phyloP scores from a whole-genome alignment of 352 stramenopile species.

The Phytophthora melonis region DNA sequence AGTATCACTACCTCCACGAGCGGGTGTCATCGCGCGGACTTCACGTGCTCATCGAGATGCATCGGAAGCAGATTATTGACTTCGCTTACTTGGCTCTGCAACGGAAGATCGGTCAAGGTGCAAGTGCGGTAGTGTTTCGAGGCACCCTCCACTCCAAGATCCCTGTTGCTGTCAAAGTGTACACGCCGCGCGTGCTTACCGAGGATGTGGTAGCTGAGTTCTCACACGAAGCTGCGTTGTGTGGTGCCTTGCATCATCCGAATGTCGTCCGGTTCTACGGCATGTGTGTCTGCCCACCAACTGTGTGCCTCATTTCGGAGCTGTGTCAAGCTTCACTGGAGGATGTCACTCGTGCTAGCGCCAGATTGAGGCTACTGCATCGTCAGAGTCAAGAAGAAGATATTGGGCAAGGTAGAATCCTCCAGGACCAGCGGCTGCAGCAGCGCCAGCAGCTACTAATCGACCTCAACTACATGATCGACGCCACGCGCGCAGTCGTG shows the following conservation, averaged over 20 bases:
- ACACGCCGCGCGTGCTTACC: constrained; percentile 62
- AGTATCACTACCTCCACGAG: constrained; percentile 59
- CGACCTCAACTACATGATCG: constrained; percentile 74
- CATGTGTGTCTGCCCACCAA: constrained; percentile 83
- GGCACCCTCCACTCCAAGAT: constrained; percentile 62
- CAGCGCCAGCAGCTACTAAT: constrained; percentile 55
- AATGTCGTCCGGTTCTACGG: constrained; percentile 89
- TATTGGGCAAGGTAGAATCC: constrained; percentile 11
- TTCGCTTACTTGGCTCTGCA: constrained; percentile 65
- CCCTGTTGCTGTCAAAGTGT: constrained; percentile 82
- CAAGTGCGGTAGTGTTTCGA: constrained; percentile 72
- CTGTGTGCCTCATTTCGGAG: constrained; percentile 77
- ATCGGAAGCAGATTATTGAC: constrained; percentile 74
- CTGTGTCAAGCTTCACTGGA: constrained; percentile 59
- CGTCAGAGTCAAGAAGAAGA: constrained; percentile 18
- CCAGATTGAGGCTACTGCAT: constrained; percentile 25
- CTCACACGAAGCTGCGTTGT: constrained; percentile 82
- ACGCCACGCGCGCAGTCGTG: constrained; percentile 65
- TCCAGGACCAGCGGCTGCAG: constrained; percentile 13
- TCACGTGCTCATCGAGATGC: constrained; percentile 76
- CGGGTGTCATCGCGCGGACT: constrained; percentile 68
- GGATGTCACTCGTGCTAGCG: constrained; percentile 45
- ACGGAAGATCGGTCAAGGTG: constrained; percentile 56
- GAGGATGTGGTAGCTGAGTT: constrained; percentile 83
- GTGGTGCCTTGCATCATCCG: constrained; percentile 70